Evolutionary conservation across 352 stramenopile species (phyloP), one percentile per base, ranked within the genome.

Genomic region (Pythium monospermum): DNA sequence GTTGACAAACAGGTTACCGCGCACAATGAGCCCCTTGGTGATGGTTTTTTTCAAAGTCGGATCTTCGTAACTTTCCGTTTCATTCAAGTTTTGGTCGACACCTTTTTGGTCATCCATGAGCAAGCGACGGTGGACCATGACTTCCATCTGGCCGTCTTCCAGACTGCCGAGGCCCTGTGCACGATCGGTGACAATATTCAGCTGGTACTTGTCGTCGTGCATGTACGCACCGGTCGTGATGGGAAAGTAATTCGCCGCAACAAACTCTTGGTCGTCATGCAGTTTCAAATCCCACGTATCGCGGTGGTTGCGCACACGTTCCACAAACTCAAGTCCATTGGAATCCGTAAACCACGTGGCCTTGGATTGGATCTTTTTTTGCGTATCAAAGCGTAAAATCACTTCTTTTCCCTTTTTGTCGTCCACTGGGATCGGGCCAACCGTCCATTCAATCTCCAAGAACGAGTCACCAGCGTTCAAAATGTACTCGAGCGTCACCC

Each of bases 191-290:
- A 97, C 65, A 18, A 98, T 55, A 25, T 83, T 89, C 16, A 98
- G 64, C 51, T 96, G 78, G 13, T 61, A 43, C 23, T 82, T 74
- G 15, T 76, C 55, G 53, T 97, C 88, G 64, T 98, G 86, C 52
- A 99, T 73, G 56, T 95, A 98, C 7, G 91, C 86, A 15, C 88
- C 88, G 6, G 92, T 85, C 46, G 91, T 98, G n/a, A 99, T 90
- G 1, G 96, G 96, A 57, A 98, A 98, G 72, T 98, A 99, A 67
- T 99, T 99, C 33, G 90, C 94, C 12, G 95, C 83, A 36, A 99
- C 83, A 39, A 84, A 87, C 66, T 99, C 91, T 44, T 87, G 79
- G 21, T 96, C 85, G 30, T 95, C 95, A 53, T 67, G 96, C 27
- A 72, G 66, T 39, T 74, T 83, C 28, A 97, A 52, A 47, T 97